Evolutionary conservation across 441 rosid species (phyloP).

Genomic region (Capsella rubella): DNA sequence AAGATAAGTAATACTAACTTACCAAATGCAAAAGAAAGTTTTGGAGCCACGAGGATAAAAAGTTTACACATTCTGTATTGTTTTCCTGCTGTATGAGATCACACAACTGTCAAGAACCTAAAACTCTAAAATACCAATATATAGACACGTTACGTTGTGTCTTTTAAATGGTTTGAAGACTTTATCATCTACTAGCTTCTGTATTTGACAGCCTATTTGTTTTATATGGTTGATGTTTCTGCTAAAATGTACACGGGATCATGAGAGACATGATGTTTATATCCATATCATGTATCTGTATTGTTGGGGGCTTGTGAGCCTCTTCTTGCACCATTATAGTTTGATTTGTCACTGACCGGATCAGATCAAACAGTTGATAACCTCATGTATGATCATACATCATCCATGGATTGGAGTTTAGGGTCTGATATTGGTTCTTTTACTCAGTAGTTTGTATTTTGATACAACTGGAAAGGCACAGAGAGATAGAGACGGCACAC

Average conservation of each 20-base stretch:
- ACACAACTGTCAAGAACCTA: not conserved
- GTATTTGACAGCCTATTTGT: not conserved
- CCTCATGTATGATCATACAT: not conserved
- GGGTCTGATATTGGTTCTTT: no score
- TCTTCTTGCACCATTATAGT: not conserved
- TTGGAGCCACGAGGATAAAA: not conserved
- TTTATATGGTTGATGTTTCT: not conserved
- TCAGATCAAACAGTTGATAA: not conserved
- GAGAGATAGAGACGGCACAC: constrained; percentile 18
- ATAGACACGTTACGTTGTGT: not conserved
- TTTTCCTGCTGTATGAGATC: not conserved
- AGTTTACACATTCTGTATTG: not conserved
- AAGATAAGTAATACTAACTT: not conserved
- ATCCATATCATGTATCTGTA: not conserved
- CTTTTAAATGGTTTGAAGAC: not conserved
- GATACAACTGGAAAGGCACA: not conserved
- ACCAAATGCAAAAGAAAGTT: not conserved
- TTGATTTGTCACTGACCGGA: no score
- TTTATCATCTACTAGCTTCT: not conserved
- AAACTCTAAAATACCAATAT: not conserved
- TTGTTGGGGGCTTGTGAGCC: not conserved
- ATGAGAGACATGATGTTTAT: not conserved
- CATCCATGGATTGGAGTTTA: no score
- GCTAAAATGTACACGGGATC: not conserved
- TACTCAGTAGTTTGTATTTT: not conserved